Conservation (phyloP, 2,329 filamentous ascomycete genomes). For the Cadophora gregata region DNA sequence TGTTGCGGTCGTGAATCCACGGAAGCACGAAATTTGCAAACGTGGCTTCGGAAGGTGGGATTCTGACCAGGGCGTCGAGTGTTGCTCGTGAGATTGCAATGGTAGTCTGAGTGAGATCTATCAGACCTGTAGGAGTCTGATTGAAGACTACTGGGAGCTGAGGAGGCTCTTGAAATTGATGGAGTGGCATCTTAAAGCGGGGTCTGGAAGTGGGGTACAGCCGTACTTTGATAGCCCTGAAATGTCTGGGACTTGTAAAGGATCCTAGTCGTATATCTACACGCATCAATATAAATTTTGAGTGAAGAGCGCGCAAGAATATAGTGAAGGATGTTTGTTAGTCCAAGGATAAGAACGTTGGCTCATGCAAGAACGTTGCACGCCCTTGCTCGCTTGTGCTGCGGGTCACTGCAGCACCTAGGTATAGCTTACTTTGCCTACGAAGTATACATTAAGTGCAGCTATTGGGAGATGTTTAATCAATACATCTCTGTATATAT, state of each 20-base stretch:
- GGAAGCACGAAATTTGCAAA: slow-evolving; percentile 14
- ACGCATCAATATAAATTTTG: not conserved
- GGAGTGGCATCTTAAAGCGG: slow-evolving; percentile 1
- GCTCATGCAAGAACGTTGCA: not conserved
- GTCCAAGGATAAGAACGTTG: not conserved
- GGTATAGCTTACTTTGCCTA: not conserved
- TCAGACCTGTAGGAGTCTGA: not conserved
- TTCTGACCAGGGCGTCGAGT: slow-evolving; percentile 5
- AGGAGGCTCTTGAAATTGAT: slow-evolving; percentile 1
- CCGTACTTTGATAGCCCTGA: too few relatives aligned
- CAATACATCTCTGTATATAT: too few relatives aligned
- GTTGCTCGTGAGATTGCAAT: slow-evolving; percentile 4
- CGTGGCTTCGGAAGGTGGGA: slow-evolving; percentile 14
- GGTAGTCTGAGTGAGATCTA: not conserved
- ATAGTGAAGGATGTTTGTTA: not conserved
- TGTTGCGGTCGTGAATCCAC: slow-evolving; percentile 19
- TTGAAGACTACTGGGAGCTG: slow-evolving; percentile 17
- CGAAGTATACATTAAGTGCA: not conserved
- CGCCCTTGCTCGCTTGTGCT: not conserved
- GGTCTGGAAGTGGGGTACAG: not conserved
- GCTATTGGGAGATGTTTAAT: not conserved
- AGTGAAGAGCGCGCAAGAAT: not conserved
- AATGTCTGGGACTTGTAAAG: not conserved
- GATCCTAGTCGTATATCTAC: not conserved
- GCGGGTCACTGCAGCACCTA: not conserved